Evolutionary conservation across 257 asterid species (phyloP).

Genomic region (Verbascum thapsus): DNA sequence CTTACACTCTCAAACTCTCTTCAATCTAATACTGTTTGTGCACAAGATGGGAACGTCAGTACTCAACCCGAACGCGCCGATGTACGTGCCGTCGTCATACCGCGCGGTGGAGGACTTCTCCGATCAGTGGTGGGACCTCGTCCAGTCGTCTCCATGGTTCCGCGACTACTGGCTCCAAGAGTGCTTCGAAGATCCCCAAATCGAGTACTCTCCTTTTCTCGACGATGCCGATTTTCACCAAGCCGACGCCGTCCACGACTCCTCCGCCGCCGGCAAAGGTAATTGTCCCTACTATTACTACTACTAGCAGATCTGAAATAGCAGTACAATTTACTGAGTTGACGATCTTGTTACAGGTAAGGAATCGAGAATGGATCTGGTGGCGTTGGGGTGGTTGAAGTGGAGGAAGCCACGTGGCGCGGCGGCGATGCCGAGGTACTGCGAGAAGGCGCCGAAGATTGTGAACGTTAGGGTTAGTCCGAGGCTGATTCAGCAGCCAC

Average conservation of each 20-base stretch:
- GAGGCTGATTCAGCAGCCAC: conserved; percentile 73
- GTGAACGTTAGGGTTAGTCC: conserved; percentile 62
- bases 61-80: conserved; percentile 76
- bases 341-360: conserved; percentile 32
- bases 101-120: conserved; percentile 82
- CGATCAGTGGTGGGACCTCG: conserved; percentile 82
- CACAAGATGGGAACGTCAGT: conserved; percentile 55
- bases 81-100: conserved; percentile 62
- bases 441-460: conserved; percentile 59
- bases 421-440: conserved; percentile 51
- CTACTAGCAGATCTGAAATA: too few species aligned
- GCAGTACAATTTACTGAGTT: too few species aligned
- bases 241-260: not conserved
- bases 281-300: too few species aligned
- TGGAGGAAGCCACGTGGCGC: conserved; percentile 60
- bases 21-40: too few species aligned
- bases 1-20: too few species aligned
- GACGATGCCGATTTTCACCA: conserved; percentile 29
- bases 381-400: conserved; percentile 56
- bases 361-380: conserved; percentile 43
- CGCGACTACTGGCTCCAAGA: conserved; percentile 79
- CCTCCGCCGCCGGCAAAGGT: conserved; percentile 36
- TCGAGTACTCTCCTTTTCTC: conserved; percentile 27
- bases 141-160: conserved; percentile 68
- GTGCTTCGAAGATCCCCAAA: conserved; percentile 59